Conservation (phyloP, 352 stramenopile species). For the Sclerospora graminicola region DNA sequence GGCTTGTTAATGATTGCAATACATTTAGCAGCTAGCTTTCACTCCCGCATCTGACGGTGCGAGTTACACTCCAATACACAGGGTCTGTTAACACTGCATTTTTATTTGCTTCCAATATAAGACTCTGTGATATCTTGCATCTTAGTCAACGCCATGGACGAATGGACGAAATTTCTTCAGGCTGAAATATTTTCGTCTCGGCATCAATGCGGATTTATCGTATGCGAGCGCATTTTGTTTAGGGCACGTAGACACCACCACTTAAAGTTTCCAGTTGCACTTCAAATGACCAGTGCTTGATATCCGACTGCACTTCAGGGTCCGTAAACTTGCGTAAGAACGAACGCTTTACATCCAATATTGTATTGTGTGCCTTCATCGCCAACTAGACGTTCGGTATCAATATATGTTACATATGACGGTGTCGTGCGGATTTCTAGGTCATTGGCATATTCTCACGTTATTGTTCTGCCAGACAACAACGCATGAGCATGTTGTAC, state of each 20-base stretch:
- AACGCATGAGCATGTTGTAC: conserved; percentile 96
- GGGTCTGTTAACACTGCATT: conserved; percentile 92
- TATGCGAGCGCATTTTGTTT: too few species aligned
- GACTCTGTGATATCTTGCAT: conserved; percentile 59
- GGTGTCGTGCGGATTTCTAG: conserved; percentile 93
- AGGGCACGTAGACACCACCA: too few species aligned
- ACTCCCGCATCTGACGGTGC: conserved; percentile 86
- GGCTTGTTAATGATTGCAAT: conserved; percentile 95
- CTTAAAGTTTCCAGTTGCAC: conserved; percentile 58
- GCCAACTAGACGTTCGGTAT: conserved; percentile 91
- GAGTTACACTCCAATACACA: conserved; percentile 95
- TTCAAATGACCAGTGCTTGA: conserved; percentile 63
- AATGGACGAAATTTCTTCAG: conserved; percentile 82
- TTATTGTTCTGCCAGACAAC: conserved; percentile 96
- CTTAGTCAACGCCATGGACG: conserved; percentile 71
- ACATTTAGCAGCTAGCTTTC: conserved; percentile 91
- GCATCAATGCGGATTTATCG: conserved; percentile 66
- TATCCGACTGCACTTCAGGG: conserved; percentile 76
- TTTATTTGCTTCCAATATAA: conserved; percentile 51
- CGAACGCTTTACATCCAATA: conserved; percentile 95
- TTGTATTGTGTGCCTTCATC: conserved; percentile 91
- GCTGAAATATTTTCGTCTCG: conserved; percentile 56
- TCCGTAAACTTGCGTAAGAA: conserved; percentile 92
- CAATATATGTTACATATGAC: conserved; percentile 93
- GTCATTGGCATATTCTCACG: conserved; percentile 94